phyloP scores from a whole-genome alignment of 129 eudicot species.

The Tanacetum coccineum region DNA sequence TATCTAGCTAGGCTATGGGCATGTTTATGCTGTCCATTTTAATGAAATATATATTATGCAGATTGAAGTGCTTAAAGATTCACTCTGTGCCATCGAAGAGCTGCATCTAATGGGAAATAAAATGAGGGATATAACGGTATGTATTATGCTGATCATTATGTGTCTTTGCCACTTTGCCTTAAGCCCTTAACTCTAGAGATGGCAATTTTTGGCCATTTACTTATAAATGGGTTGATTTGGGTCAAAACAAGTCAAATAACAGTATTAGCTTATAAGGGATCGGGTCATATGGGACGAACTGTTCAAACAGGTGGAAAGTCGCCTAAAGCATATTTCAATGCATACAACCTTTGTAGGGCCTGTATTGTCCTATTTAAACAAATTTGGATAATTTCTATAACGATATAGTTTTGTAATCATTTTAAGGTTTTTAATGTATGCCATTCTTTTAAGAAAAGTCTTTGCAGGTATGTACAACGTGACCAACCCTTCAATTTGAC shows the following conservation, averaged over 20 bases:
- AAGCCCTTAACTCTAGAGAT: background rate
- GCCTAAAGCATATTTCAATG: no score
- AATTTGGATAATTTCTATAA: no score
- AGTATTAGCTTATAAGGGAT: background rate
- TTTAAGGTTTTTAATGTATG: no score
- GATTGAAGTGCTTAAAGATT: constrained; percentile 72
- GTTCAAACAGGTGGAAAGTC: no score
- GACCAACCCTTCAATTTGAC: background rate
- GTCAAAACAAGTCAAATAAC: background rate
- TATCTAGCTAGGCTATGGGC: constrained; percentile 12
- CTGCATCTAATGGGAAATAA: constrained; percentile 87
- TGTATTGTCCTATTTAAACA: no score
- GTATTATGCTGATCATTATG: constrained; percentile 21
- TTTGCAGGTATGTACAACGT: background rate
- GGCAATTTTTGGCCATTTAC: background rate
- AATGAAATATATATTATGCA: constrained; percentile 31
- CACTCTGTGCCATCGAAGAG: constrained; percentile 70
- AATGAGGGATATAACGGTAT: constrained; percentile 59
- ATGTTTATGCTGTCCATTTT: background rate
- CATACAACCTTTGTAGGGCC: no score
- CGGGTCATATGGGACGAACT: background rate
- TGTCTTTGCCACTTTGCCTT: constrained; percentile 7
- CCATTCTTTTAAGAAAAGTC: background rate
- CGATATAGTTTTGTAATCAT: no score
- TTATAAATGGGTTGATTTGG: background rate